Percentiles rank a stretch among this genome's conserved stretches.
Evolutionary conservation across 2,329 filamentous ascomycete species (phyloP).

Genomic region (Lasiodiplodia gonubiensis): DNA sequence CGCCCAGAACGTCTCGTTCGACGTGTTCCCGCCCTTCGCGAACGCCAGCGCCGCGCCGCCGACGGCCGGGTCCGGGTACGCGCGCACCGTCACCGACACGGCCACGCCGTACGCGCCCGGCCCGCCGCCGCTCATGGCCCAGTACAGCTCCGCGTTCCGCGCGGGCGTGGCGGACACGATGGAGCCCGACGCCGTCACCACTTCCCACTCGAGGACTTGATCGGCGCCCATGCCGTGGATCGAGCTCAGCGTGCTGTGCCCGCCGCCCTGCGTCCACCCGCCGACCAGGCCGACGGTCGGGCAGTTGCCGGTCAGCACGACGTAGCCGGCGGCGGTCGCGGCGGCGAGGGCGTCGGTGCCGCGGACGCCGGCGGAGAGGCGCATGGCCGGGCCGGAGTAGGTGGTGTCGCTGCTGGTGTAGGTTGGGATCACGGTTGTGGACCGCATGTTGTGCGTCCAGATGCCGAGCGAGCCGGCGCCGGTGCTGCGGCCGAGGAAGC

Average conservation of each 20-base stretch:
- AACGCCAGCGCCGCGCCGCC: constrained; percentile 36
- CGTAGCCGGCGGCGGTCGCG: constrained; percentile 33
- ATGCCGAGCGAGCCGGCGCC: constrained; percentile 42
- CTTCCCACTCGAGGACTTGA: constrained; percentile 40
- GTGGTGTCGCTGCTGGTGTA: constrained; percentile 33
- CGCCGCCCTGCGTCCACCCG: constrained; percentile 42
- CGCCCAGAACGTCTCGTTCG: background rate
- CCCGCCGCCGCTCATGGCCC: constrained; percentile 43
- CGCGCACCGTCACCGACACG: constrained; percentile 39
- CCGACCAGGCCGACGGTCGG: constrained; percentile 42
- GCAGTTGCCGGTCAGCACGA: constrained; percentile 40
- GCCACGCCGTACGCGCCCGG: constrained; percentile 42
- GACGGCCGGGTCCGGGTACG: constrained; percentile 34
- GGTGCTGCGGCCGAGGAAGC: constrained; percentile 41
- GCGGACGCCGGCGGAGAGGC: constrained; percentile 41
- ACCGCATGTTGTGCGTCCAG: constrained; percentile 46
- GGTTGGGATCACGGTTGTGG: constrained; percentile 37
- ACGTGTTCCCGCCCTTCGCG: background rate
- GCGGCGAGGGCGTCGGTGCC: constrained; percentile 39
- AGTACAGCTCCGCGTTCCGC: constrained; percentile 43
- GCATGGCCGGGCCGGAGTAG: constrained; percentile 39
- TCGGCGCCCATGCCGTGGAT: constrained; percentile 39
- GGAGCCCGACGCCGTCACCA: constrained; percentile 41
- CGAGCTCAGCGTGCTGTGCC: constrained; percentile 33
- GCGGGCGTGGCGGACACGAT: constrained; percentile 37